Base-by-base conservation (phyloP, 2,329 filamentous ascomycete genomes). In the Colletotrichum karsti region DNA sequence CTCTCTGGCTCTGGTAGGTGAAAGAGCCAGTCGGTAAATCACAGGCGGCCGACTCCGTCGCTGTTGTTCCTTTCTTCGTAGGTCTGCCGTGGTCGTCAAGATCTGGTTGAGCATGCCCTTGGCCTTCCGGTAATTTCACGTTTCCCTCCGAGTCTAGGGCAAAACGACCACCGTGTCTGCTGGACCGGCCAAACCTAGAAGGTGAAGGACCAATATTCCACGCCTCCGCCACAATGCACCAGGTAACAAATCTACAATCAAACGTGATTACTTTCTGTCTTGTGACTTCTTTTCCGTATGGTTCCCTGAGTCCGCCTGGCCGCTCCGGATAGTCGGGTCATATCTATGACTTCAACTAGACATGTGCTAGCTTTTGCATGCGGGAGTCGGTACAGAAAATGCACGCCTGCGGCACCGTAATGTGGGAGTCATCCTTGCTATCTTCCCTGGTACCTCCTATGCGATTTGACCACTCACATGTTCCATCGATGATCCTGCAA, bases 391-490 rank as follows among this genome's bases (percentile, higher is more conserved):
- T 22, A 15, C 46, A 50, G 28, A 22, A 5, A 50, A 39, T 57
- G 41, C 24, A 57, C 18, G 12, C 13, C n/a, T 26, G 60, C 33
- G 53, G 42, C 42, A 42, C 8, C 51, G 53, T 50, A 42, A 51
- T 64, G 44, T 63, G 44, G 54, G 54, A 50, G 54, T 12, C n/a
- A 48, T 44, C 39, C 39, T 44, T 55, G 50, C 20, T 46, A 22
- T 39, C 30, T 4, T 22, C 60, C 50, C 13, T 22, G 28, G 39
- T 37, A 24, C 22, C 37, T 30, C 30, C 18, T 39, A 30, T 37
- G 24, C 22, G 35, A 7, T 15, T 53, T 48, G 20, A 15, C 18
- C 10, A 9, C 13, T 22, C 28, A 53, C n/a, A 22, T 8, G 4
- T 30, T 53, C 7, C 20, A 53, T 30, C 22, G 7, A 20, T 18